Evolutionary conservation across 2,329 filamentous ascomycete species (phyloP).

Genomic region (Mycosphaerella arachidis): DNA sequence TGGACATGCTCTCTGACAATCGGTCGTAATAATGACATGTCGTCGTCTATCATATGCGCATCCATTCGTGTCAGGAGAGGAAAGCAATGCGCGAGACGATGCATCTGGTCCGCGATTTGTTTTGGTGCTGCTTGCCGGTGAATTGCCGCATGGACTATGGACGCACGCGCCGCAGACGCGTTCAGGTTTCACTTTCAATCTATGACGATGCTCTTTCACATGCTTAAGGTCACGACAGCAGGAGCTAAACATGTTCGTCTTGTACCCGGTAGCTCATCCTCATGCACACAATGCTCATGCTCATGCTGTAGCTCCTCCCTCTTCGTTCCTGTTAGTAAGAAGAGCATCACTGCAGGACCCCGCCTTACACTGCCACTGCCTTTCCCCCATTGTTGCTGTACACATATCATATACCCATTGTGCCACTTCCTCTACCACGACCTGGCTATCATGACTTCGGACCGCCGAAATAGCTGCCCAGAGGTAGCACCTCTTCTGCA

Average conservation of each 20-base stretch:
- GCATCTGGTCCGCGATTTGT: neutral
- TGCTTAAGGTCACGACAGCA: neutral
- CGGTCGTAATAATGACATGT: slow-evolving; percentile 18
- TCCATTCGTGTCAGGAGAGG: slow-evolving; percentile 2
- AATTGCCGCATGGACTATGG: slow-evolving; percentile 4
- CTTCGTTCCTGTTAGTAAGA: no score
- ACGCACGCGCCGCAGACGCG: neutral
- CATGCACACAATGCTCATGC: no score
- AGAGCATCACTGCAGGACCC: no score
- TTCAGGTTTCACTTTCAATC: neutral
- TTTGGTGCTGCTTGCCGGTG: neutral
- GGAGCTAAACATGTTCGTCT: no score
- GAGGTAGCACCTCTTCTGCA: slow-evolving; percentile 25
- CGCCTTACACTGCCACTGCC: no score
- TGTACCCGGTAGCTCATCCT: no score
- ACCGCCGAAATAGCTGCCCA: neutral
- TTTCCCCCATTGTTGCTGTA: no score
- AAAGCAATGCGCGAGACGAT: neutral
- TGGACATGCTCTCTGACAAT: slow-evolving; percentile 16
- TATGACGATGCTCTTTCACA: neutral
- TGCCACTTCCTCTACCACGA: neutral
- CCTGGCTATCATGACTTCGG: neutral
- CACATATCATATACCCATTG: neutral
- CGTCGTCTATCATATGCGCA: slow-evolving; percentile 1
- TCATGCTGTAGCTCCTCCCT: no score